Base-by-base conservation (phyloP, 306 rosid species). In the Purshia tridentata region DNA sequence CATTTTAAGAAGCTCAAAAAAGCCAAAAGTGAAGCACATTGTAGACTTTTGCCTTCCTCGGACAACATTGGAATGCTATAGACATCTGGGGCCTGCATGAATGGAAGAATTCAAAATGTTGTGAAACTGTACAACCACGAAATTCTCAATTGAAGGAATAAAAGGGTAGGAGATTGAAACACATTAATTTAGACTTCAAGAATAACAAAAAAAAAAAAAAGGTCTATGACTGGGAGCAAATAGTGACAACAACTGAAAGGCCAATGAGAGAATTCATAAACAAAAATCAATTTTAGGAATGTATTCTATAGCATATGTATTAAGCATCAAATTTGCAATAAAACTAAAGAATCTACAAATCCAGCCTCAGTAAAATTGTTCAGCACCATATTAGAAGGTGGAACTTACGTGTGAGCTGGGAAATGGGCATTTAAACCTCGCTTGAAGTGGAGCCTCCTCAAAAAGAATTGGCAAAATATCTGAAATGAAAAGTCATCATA, bases 41-140 rank as follows among this genome's bases (percentile, higher is more conserved):
- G 80, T 74, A 78, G 73, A 73, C 57, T 80, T 72, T 74, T 81
- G 37, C 46, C 79, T 55, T 84, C 92, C 78, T 83, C 77, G 52
- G 89, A 78, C 81, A 82, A 70, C 80, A 89, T 74, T 46, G 88
- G 83, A 86, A 86, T 77, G 77, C 89, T 81, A 65, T 73, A 91
- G 73, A 87, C 68, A 81, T 93, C 93, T 86, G 69, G 81, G 64
- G 76, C 88, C 98, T 93, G 85, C 81, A 78, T 61, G 72, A 58
- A 80, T 14, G 59, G 47, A 78, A 16, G 42, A 44, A 46, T 65
- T 65, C 18, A 75, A 44, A 68, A 42, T 72, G 40, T 12, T 60
- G 52, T 11, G 13, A n/a, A 50, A 60, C 18, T 15, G 48, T 48
- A 19, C 41, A 62, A 54, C 45, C 40, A 69, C 6, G 13, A 45